Evolutionary conservation across 202 grass and related monocot genomes (phyloP).

Genomic region (Saccharum hybrid): DNA sequence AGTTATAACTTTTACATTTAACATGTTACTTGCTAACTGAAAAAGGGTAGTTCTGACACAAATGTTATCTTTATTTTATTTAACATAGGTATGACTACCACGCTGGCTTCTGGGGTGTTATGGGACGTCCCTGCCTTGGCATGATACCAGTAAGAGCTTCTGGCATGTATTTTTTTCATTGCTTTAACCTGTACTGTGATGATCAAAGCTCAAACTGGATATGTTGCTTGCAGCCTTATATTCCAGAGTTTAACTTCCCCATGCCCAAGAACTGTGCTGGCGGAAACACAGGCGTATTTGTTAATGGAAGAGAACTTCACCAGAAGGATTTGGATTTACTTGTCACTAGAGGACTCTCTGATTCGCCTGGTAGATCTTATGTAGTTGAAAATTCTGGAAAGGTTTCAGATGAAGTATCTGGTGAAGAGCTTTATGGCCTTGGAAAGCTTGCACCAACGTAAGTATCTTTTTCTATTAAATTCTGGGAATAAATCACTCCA

Average conservation of each 20-base stretch:
- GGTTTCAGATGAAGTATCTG: conserved; percentile 80
- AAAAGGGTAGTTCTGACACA: conserved; percentile 6
- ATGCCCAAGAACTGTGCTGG: conserved; percentile 83
- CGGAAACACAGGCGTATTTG: conserved; percentile 70
- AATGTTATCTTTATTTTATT: conserved; percentile 2
- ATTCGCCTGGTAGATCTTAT: conserved; percentile 65
- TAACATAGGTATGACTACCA: conserved; percentile 80
- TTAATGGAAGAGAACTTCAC: conserved; percentile 97
- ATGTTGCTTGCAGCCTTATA: conserved; percentile 65
- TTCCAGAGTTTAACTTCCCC: conserved; percentile 90
- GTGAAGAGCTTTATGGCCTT: conserved; percentile 83
- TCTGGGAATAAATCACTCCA: conserved; percentile 15
- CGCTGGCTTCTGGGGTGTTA: conserved; percentile 95
- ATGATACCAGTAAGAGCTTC: conserved; percentile 87
- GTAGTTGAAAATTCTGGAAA: conserved; percentile 82
- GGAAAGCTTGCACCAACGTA: conserved; percentile 98
- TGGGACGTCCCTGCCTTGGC: conserved; percentile 76
- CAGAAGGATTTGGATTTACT: conserved; percentile 89
- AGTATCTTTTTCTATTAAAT: conserved; percentile 41
- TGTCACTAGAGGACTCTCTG: conserved; percentile 67
- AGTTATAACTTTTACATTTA: conserved; percentile 40
- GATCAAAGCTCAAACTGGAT: conserved; percentile 26
- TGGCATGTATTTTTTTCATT: conserved; percentile 30
- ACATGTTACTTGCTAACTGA: conserved; percentile 33
- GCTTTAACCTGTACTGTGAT: background rate